Evolutionary conservation across 352 stramenopile species (phyloP).

Genomic region (Phytophthora cactorum): DNA sequence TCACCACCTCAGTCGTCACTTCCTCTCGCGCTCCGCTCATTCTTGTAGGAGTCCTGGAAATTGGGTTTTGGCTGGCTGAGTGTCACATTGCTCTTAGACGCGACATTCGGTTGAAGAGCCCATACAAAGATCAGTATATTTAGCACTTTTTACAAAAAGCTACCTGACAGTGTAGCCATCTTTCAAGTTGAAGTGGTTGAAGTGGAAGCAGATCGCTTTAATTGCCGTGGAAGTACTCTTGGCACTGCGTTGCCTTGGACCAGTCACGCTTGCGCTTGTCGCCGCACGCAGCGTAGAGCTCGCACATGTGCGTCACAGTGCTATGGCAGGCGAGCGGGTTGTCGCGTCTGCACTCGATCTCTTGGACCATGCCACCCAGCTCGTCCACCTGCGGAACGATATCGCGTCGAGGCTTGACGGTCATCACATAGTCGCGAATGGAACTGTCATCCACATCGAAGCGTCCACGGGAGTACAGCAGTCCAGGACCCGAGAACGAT

Average conservation of each 20-base stretch:
- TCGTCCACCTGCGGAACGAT: conserved; percentile 85
- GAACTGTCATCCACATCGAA: conserved; percentile 75
- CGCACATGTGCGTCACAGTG: conserved; percentile 84
- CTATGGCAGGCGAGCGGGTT: conserved; percentile 87
- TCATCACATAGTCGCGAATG: conserved; percentile 88
- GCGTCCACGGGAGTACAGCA: conserved; percentile 82
- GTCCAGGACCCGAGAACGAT: conserved; percentile 81
- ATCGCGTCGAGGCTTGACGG: conserved; percentile 81
- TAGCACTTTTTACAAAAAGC: too few relatives aligned
- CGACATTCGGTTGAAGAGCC: background rate
- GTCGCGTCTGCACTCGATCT: conserved; percentile 82
- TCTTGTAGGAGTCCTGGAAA: background rate
- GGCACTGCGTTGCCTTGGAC: conserved; percentile 74
- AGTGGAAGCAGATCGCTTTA: conserved; percentile 10
- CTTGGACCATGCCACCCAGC: conserved; percentile 86
- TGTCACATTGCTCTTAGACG: background rate
- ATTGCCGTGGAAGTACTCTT: conserved; percentile 59
- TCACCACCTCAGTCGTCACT: conserved; percentile 37
- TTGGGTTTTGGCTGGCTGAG: background rate
- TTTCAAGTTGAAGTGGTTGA: conserved; percentile 22
- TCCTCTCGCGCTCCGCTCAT: conserved; percentile 47
- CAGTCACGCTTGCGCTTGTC: conserved; percentile 84
- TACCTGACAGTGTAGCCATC: conserved; percentile 1
- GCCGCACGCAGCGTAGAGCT: conserved; percentile 82
- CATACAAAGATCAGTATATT: background rate